A percentile compares a stretch with the other conserved stretches of the same genome.
Evolutionary conservation across 1,284 basidiomycete species (phyloP).

Genomic region (Puccinia hordei): DNA sequence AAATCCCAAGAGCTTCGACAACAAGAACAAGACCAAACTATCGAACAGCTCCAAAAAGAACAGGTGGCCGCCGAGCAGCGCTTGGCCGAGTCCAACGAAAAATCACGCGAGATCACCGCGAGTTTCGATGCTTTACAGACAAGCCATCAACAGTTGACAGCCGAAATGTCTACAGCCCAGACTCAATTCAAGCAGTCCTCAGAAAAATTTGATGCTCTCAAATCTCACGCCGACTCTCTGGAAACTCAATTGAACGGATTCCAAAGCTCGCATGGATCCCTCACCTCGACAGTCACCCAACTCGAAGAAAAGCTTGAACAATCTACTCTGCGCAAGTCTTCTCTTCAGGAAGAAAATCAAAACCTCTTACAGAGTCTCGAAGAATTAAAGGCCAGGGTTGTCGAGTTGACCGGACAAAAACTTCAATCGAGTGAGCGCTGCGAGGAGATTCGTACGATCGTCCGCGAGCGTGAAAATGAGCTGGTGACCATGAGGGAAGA

Average conservation of each 20-base stretch:
- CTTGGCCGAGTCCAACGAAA: neutral
- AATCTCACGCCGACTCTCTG: conserved; percentile 34
- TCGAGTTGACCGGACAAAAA: conserved; percentile 39
- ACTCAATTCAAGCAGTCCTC: conserved; percentile 21
- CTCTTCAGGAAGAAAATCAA: conserved; percentile 48
- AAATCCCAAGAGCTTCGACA: conserved; percentile 37
- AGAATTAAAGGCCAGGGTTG: conserved; percentile 26
- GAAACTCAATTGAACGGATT: conserved; percentile 35
- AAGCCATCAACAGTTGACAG: conserved; percentile 28
- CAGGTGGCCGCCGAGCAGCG: conserved; percentile 16
- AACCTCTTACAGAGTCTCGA: conserved; percentile 45
- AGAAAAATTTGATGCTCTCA: conserved; percentile 18
- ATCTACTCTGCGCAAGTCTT: conserved; percentile 22
- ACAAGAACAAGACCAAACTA: conserved; percentile 4
- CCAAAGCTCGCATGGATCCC: conserved; percentile 8
- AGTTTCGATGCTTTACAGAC: conserved; percentile 31
- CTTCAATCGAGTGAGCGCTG: conserved; percentile 35
- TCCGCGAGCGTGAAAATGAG: conserved; percentile 40
- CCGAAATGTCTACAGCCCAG: conserved; percentile 11
- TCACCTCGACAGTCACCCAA: conserved; percentile 22
- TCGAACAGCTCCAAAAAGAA: conserved; percentile 16
- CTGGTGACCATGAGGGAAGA: conserved; percentile 28
- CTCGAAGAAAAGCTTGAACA: conserved; percentile 31
- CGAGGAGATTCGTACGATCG: conserved; percentile 37
- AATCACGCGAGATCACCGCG: conserved; percentile 10